Conservation (phyloP, 371 early-diverging fungal genomes). For the Mortierella sp. region DNA sequence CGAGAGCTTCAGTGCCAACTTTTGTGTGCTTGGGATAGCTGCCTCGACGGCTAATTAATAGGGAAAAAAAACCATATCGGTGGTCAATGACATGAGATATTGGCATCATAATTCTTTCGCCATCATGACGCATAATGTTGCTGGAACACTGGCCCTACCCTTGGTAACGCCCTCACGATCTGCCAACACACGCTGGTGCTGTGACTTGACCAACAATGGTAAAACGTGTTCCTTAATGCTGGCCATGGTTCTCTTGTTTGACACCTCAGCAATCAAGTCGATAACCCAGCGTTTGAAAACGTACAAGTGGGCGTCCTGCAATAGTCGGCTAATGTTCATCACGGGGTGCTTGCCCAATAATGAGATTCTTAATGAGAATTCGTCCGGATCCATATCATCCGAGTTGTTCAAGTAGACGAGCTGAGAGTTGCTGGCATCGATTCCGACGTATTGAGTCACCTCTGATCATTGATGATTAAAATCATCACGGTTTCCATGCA, state of each 20-base stretch:
- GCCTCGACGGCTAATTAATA: conserved; percentile 28
- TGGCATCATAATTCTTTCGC: background rate
- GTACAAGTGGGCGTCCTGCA: conserved; percentile 91
- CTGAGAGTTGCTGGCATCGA: conserved; percentile 80
- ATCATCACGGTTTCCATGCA: background rate
- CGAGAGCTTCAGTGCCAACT: conserved; percentile 53
- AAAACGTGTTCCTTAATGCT: conserved; percentile 89
- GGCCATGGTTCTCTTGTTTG: conserved; percentile 73
- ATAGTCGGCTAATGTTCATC: conserved; percentile 50
- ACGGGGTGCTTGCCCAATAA: conserved; percentile 68
- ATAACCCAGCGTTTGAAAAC: conserved; percentile 92
- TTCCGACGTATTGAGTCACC: conserved; percentile 79
- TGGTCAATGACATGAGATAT: background rate
- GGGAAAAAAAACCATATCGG: background rate
- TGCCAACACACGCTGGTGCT: conserved; percentile 75
- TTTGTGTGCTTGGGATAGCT: conserved; percentile 44
- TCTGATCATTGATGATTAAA: conserved; percentile 36
- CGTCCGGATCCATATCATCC: conserved; percentile 60
- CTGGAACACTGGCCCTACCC: conserved; percentile 58
- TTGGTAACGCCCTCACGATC: conserved; percentile 76
- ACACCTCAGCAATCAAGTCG: conserved; percentile 72
- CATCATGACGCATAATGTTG: background rate
- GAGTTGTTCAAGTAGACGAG: conserved; percentile 75
- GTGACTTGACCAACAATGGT: conserved; percentile 85
- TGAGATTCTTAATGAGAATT: conserved; percentile 81